Evolutionary conservation across 2,329 filamentous ascomycete genomes (phyloP).

Genomic region (Phialemoniopsis sp.): DNA sequence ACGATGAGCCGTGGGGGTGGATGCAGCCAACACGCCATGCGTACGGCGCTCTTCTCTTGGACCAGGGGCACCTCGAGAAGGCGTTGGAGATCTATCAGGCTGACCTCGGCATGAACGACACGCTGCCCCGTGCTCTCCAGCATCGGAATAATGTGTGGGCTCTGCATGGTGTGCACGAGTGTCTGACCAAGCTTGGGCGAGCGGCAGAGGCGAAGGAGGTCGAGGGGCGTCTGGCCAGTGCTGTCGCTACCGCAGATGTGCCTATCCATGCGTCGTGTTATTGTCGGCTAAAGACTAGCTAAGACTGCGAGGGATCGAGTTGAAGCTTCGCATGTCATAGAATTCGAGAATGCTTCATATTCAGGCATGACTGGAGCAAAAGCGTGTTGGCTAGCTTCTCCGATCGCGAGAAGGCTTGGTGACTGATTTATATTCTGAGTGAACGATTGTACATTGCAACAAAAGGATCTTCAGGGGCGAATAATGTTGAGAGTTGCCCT

Average conservation of each 20-base stretch:
- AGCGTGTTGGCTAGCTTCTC: no score
- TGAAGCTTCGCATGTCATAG: no score
- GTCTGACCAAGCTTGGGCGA: constrained; percentile 52
- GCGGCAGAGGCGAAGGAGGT: constrained; percentile 27
- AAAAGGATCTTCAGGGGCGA: no score
- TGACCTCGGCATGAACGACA: constrained; percentile 57
- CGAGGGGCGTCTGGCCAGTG: constrained; percentile 42
- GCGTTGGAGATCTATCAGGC: constrained; percentile 54
- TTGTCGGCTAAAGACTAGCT: constrained; percentile 20
- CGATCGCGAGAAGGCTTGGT: no score
- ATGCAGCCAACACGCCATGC: constrained; percentile 73
- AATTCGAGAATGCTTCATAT: no score
- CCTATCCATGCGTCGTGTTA: constrained; percentile 54
- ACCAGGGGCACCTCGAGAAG: constrained; percentile 56
- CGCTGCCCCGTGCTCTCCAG: constrained; percentile 57
- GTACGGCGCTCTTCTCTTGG: constrained; percentile 64
- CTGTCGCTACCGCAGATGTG: constrained; percentile 55
- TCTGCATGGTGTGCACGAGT: constrained; percentile 69
- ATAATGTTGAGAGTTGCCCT: no score
- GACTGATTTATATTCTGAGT: no score
- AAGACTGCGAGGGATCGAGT: no score
- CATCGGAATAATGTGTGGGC: constrained; percentile 76
- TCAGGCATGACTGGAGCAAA: no score
- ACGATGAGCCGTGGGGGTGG: constrained; percentile 76
- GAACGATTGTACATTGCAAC: no score